Base-by-base conservation (phyloP, 192 early-diverging fungal species). In the Backusella mclennaniae region DNA sequence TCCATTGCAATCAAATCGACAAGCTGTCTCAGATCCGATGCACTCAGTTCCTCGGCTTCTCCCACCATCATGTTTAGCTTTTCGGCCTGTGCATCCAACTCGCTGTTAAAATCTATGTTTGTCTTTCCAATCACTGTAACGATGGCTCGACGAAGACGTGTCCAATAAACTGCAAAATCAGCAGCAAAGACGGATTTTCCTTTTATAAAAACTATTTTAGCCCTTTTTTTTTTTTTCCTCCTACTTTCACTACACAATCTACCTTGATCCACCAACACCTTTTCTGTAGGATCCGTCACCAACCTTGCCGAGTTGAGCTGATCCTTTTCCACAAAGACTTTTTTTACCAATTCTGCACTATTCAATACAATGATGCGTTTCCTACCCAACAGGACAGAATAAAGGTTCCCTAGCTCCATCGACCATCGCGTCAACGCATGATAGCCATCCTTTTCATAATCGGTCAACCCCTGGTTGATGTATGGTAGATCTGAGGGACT, bases 171-270 rank as follows among this genome's bases (percentile, higher is more conserved):
- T 1, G 44, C 36, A 74, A 81, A 81, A 7, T 72, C 42, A n/a
- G 73, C 66, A 19, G 80, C 14, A 73, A 74, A 81, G 17, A 81
- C 80, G 12, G 80, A 73, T 66, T 80, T 53, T n/a, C 79, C 79
- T 80, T 80, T 33, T 33, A 33, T 33, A 33, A 33, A 33, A 33
- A 36, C 26, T 2, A 19, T 12, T 44, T 9, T 23, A 14, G 0
- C 42, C 0, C 3, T 14, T 44, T 29, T 23, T 11, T 15, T 14
- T 29, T 49, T 71, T 21, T 39, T 3, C 9, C 2, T 38, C 9
- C 17, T 7, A 49, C 7, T 35, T 19, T 35, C 31, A 71, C 17
- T 73, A 39, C 9, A 41, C 4, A 17, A 33, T 35, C 70, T 73
- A 81, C 76, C 76, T 52, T 59, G 44, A 52, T 77, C 76, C 0